These are phyloP conservation scores for Tetracladium setigerum DNA, from an alignment of 495 filamentous ascomycete genomes.

Conservation along the genomic window DNA sequence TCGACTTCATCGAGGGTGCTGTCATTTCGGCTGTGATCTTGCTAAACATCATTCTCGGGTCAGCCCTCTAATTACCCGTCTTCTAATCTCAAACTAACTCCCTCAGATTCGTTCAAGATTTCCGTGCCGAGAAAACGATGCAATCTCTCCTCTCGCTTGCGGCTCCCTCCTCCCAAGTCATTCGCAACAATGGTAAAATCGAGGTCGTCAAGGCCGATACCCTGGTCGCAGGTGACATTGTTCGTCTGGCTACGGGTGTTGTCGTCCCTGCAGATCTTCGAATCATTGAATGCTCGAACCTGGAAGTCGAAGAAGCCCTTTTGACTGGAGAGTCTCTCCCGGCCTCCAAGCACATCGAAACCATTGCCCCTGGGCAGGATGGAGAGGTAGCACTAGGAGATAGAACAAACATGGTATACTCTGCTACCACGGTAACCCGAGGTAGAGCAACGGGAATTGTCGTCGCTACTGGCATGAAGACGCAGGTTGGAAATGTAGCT, in stretches of 20 bases:
- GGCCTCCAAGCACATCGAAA: slow-evolving; percentile 45
- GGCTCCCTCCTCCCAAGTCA: slow-evolving; percentile 58
- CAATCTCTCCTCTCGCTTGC: slow-evolving; percentile 58
- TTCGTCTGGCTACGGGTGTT: slow-evolving; percentile 61
- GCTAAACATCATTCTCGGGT: slow-evolving; percentile 64
- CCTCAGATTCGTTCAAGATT: slow-evolving; percentile 59
- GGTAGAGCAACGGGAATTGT: slow-evolving; percentile 62
- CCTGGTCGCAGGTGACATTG: slow-evolving; percentile 62
- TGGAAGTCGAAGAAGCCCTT: slow-evolving; percentile 66
- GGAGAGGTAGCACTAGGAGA: slow-evolving; percentile 46
- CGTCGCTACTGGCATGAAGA: slow-evolving; percentile 64
- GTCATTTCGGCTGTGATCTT: slow-evolving; percentile 67
- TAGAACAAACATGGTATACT: slow-evolving; percentile 63
- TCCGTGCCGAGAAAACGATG: slow-evolving; percentile 66
- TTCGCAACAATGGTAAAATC: slow-evolving; percentile 50
- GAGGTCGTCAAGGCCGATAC: slow-evolving; percentile 52
- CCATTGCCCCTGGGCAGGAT: slow-evolving; percentile 19
- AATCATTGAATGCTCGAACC: slow-evolving; percentile 60
- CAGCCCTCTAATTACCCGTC: slow-evolving; percentile 15
- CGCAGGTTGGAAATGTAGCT: slow-evolving; percentile 67
- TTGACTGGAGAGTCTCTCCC: slow-evolving; percentile 75
- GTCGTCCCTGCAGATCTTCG: slow-evolving; percentile 64
- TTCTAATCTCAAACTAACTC: neutral
- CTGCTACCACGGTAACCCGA: slow-evolving; percentile 63
- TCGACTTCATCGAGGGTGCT: slow-evolving; percentile 68